Evolutionary conservation across 371 early-diverging fungal genomes (phyloP), one percentile per base, ranked within the genome.

Genomic region (Rhizopus delemar): DNA sequence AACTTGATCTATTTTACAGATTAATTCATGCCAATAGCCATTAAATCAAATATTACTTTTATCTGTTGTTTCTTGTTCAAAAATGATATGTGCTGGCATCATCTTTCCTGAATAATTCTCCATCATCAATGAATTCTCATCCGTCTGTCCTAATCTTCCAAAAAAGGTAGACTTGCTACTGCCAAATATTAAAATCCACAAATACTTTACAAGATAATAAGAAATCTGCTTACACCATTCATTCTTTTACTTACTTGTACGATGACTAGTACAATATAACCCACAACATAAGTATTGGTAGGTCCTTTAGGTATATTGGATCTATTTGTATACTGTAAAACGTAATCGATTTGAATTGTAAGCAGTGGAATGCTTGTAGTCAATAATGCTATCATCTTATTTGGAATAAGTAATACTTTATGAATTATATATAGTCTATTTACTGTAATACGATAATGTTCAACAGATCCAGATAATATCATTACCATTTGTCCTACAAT

Each of bases 321-420:
- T 28, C 62, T 51, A 41, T 62, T 65, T 1, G 64, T 65, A 34
- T 67, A 70, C 55, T 69, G 75, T 36, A 69, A 53, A 22, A 78
- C 74, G 60, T 70, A 75, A 51, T 74, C 80, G 16, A 74, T 66
- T 41, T 74, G 74, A 13, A 74, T 68, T 0, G 75, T 79, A 39
- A 79, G 59, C 41, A 75, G 45, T 13, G 79, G 74, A 54, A 79
- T 72, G 45, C 76, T 79, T 31, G 66, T 60, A 1, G 71, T 74
- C 33, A 79, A 51, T 51, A 76, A 66, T 32, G 77, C 53, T 53
- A 69, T 46, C 58, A 74, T 64, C 80, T 79, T 38, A 48, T 29
- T 48, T 48, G 5, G 15, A 43, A n/a, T 13, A 43, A 3, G 12
- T 2, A 43, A 43, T 15, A 15, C 43, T 13, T 6, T n/a, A 34